Evolutionary conservation across 129 eudicot genomes (phyloP).

Genomic region (Deinandra increscens): DNA sequence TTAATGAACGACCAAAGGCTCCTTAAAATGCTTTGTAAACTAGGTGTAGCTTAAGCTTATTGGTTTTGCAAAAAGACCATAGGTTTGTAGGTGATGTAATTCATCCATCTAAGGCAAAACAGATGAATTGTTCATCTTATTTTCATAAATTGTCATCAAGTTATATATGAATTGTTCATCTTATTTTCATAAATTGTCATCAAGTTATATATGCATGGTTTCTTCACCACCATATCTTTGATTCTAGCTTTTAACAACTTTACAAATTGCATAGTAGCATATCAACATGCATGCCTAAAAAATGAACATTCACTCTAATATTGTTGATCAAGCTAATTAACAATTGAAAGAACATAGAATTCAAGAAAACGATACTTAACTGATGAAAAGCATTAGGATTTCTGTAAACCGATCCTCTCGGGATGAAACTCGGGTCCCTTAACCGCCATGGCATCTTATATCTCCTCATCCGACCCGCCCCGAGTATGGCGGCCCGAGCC

Average conservation of each 20-base stretch:
- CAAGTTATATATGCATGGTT: conserved; percentile 27
- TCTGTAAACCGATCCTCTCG: conserved; percentile 58
- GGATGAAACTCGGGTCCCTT: conserved; percentile 38
- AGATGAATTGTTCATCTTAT: neutral
- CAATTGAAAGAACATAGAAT: neutral
- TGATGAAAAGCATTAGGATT: conserved; percentile 65
- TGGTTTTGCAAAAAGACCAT: neutral
- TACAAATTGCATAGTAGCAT: neutral
- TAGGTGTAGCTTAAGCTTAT: conserved; percentile 1
- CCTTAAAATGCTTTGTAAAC: neutral
- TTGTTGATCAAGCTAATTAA: neutral
- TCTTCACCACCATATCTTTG: conserved; percentile 4
- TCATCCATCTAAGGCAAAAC: conserved; percentile 3
- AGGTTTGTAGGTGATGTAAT: neutral
- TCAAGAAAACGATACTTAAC: conserved; percentile 34
- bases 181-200: neutral
- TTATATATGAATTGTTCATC: neutral
- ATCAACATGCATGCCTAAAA: neutral
- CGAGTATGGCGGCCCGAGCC: conserved; percentile 62
- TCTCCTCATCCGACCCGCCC: conserved; percentile 37
- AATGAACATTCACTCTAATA: neutral
- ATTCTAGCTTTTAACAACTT: neutral
- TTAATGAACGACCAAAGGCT: too few relatives aligned
- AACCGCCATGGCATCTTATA: conserved; percentile 18
- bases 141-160: neutral